Evolutionary conservation across 2,329 filamentous ascomycete species (phyloP).

Genomic region (Colletotrichum aenigma): DNA sequence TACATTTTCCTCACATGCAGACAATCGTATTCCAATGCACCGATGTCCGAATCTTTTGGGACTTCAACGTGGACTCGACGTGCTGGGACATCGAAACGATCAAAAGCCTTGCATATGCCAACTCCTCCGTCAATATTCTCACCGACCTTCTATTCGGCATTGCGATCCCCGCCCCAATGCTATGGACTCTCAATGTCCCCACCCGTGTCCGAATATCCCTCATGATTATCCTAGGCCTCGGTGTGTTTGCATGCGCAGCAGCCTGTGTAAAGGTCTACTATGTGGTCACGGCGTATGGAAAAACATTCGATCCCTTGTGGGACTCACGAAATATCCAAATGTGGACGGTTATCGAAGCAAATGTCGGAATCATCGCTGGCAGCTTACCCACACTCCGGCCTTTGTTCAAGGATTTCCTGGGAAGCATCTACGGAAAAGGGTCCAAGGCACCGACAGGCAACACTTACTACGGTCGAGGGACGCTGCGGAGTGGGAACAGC

Average conservation of each 20-base stretch:
- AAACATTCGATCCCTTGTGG: slow-evolving; percentile 46
- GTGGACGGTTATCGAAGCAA: slow-evolving; percentile 45
- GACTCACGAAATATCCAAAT: slow-evolving; percentile 51
- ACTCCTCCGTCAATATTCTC: slow-evolving; percentile 37
- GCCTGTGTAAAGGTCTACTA: slow-evolving; percentile 45
- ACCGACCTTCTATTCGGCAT: slow-evolving; percentile 43
- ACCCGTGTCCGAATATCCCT: slow-evolving; percentile 42
- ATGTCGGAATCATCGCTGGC: slow-evolving; percentile 40
- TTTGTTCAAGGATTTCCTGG: slow-evolving; percentile 34
- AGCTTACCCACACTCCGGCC: slow-evolving; percentile 39
- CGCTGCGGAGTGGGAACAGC: slow-evolving; percentile 23
- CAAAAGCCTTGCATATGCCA: slow-evolving; percentile 46
- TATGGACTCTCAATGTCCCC: slow-evolving; percentile 45
- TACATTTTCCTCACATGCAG: slow-evolving; percentile 13
- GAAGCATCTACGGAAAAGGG: slow-evolving; percentile 31
- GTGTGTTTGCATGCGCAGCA: slow-evolving; percentile 47
- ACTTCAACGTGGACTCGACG: slow-evolving; percentile 36
- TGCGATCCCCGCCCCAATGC: slow-evolving; percentile 40
- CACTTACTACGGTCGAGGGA: slow-evolving; percentile 28
- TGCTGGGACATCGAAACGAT: slow-evolving; percentile 47
- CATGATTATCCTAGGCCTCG: slow-evolving; percentile 44
- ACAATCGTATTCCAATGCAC: slow-evolving; percentile 54
- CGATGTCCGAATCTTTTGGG: slow-evolving; percentile 50
- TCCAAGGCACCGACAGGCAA: slow-evolving; percentile 29
- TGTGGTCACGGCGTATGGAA: slow-evolving; percentile 39